Evolutionary conservation across 176 grass and related monocot genomes (phyloP), one percentile per base, ranked within the genome.

Genomic region (Melocanna baccifera): DNA sequence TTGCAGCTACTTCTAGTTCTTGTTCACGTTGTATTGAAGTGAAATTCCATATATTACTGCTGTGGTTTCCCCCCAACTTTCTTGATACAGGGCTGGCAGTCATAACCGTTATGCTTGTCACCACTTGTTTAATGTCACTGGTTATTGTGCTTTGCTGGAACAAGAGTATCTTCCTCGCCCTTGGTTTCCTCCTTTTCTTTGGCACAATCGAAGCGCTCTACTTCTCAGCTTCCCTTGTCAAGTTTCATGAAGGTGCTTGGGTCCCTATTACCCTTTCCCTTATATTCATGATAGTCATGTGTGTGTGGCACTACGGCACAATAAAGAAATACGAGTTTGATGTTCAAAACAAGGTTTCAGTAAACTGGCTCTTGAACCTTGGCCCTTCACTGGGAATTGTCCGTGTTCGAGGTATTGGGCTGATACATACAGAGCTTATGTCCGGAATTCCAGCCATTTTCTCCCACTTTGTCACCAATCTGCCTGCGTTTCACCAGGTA

Each of bases 401-500:
- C 2, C 92, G 96, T 6, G 96, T 98, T 55, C 75, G 81, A 64
- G 96, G 96, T 64, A 95, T 98, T 74, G 96, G 96, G 4, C 76
- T 98, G 23, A 95, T 98, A 85, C 96, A 98, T 72, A 95, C 93
- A 46, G 96, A 98, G 23, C 91, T 98, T 43, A 88, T 89, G 74
- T 93, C 96, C 40, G 96, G 96, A 75, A 98, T 98, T 83, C 96
- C 96, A 1, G 93, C 93, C 29, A 95, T 98, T 61, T 98, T 98
- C 71, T 95, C 96, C 46, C 96, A 98, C 30, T 98, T 98, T 6
- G 96, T 98, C 68, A 98, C 96, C 42, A 98, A 98, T 82, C 58
- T 98, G 26, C 96, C 96, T 37, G 96, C 96, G 25, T 98, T 98
- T 84, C 96, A 98, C 87, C 96, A 98, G 96, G 96, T 98, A 80